Evolutionary conservation across 495 filamentous ascomycete genomes (phyloP).

Genomic region (Podospora sp.): DNA sequence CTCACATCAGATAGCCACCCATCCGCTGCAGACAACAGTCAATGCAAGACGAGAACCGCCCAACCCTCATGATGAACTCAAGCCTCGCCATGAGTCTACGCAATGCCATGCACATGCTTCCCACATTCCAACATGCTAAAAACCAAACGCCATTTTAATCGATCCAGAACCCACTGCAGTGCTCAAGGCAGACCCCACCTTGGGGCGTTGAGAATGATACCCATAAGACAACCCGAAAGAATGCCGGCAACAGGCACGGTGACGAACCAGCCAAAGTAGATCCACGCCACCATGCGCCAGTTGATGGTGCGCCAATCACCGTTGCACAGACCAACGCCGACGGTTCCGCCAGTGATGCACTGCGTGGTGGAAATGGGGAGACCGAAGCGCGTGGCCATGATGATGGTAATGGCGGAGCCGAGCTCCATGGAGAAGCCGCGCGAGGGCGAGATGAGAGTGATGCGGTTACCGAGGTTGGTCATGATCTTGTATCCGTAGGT

Average conservation of each 20-base stretch:
- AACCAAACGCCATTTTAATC: no score
- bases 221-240: conserved; percentile 59
- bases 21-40: no score
- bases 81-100: no score
- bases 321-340: conserved; percentile 65
- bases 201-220: conserved; percentile 60
- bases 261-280: conserved; percentile 60
- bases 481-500: conserved; percentile 78
- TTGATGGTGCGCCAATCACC: conserved; percentile 59
- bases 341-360: conserved; percentile 62
- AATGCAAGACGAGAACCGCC: no score
- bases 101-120: no score
- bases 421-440: conserved; percentile 71
- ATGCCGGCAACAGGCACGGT: conserved; percentile 60
- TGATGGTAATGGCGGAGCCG: conserved; percentile 67
- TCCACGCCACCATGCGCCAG: conserved; percentile 61
- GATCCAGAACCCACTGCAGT: no score
- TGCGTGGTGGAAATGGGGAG: conserved; percentile 64
- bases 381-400: conserved; percentile 64
- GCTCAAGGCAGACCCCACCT: conserved; percentile 27
- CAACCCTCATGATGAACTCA: no score
- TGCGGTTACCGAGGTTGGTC: conserved; percentile 66
- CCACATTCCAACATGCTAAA: no score
- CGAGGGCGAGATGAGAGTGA: conserved; percentile 69
- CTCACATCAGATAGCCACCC: no score